These are phyloP conservation scores for Neurospora terricola DNA, from an alignment of 495 filamentous ascomycete genomes.

Conservation along the genomic window DNA sequence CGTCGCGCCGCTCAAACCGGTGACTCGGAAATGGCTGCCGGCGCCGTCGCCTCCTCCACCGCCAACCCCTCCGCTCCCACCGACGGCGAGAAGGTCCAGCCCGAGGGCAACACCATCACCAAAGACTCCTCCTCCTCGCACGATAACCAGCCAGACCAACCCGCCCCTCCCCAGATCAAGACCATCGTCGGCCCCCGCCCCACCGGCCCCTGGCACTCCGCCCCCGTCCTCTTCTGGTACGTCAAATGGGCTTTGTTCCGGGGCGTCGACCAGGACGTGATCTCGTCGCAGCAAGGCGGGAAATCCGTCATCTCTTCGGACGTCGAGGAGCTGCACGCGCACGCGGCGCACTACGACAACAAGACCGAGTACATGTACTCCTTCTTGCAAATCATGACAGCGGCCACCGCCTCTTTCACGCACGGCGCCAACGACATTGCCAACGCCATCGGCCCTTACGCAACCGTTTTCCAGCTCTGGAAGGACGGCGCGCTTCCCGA, in stretches of 20 bases:
- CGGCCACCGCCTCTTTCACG: conserved; percentile 62
- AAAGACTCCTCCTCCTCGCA: neutral
- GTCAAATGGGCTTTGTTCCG: conserved; percentile 41
- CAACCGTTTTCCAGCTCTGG: conserved; percentile 61
- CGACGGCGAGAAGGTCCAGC: neutral
- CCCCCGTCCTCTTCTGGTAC: conserved; percentile 32
- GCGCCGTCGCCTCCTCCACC: neutral
- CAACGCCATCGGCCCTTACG: conserved; percentile 65
- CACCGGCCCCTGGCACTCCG: conserved; percentile 26
- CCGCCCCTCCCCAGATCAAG: neutral
- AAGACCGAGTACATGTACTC: conserved; percentile 67
- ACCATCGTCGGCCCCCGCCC: conserved; percentile 26
- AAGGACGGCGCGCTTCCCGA: conserved; percentile 32
- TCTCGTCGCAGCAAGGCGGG: conserved; percentile 29
- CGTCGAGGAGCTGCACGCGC: conserved; percentile 47
- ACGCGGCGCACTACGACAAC: conserved; percentile 60
- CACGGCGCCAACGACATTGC: conserved; percentile 74
- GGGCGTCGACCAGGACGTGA: conserved; percentile 52
- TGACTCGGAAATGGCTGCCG: neutral
- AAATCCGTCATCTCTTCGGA: conserved; percentile 30
- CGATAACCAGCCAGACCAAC: neutral
- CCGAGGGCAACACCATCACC: neutral
- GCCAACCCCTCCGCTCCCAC: neutral
- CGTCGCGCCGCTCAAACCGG: conserved; percentile 18
- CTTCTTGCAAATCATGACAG: conserved; percentile 64